These are phyloP conservation scores for Mucor plumbeus DNA, from an alignment of 371 early-diverging fungal genomes.

Conservation along the genomic window DNA sequence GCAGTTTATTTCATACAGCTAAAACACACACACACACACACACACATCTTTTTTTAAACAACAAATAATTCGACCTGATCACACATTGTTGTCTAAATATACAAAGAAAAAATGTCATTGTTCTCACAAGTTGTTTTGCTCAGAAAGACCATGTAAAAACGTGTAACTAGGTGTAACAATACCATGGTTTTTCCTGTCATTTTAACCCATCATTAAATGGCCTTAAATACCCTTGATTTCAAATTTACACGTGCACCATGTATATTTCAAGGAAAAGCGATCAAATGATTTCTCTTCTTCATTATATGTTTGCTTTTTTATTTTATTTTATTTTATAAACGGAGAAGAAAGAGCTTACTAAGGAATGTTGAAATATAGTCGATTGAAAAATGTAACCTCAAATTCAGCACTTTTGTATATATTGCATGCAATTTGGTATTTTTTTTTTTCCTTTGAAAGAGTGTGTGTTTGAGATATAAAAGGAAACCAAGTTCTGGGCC, in stretches of 20 bases:
- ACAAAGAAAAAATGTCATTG: background rate
- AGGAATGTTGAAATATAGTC: constrained; percentile 1
- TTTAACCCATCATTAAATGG: background rate
- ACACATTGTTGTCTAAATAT: background rate
- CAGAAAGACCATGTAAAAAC: background rate
- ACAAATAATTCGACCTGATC: constrained; percentile 4
- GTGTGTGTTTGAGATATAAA: background rate
- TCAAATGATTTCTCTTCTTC: background rate
- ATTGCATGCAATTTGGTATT: constrained; percentile 3
- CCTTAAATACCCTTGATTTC: background rate
- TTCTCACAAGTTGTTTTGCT: background rate
- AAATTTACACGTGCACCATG: background rate
- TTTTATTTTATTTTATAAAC: too few relatives aligned
- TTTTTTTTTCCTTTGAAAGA: background rate
- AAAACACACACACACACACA: too few relatives aligned
- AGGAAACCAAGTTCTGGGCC: constrained; percentile 12
- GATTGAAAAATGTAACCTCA: constrained; percentile 11
- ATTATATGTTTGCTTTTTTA: too few relatives aligned
- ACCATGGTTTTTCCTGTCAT: background rate
- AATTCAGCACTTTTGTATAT: constrained; percentile 1
- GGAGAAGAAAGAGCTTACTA: background rate
- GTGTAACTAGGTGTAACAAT: constrained; percentile 2
- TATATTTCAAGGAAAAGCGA: background rate
- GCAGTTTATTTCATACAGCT: background rate
- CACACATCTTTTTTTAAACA: background rate